Evolutionary conservation across 176 grass and related monocot species (phyloP), one percentile per base, ranked within the genome.

Genomic region (Pontederia crassipes): DNA sequence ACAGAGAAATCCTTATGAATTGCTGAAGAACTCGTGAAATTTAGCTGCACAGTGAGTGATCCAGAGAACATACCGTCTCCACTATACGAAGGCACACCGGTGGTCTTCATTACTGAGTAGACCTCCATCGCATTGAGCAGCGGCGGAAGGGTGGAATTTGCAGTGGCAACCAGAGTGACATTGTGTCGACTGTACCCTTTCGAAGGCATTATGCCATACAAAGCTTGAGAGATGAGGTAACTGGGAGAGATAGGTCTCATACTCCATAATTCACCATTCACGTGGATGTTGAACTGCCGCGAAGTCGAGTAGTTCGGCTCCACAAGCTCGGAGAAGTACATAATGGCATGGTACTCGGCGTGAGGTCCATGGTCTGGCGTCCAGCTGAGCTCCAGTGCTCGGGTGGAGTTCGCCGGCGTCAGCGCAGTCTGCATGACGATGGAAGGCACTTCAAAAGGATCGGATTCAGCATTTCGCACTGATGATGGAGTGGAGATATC

Each of bases 91-190:
- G 47, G 67, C 11, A 81, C 0, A 17, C 55, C 56, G 20, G 45
- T 11, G 13, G 60, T 68, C 57, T 70, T n/a, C 60, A 86, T 60
- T 40, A 69, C 47, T 2, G 70, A 66, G 69, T 85, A 90, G 6
- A 79, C 11, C 72, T 90, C 79, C 1, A 63, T 0, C 3, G 82
- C 87, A 46, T 82, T 90, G 62, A 90, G 65, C n/a, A 86, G 28
- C 0, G 87, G 87, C 20, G 87, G 87, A 46, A 80, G 51, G 28
- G 64, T 86, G 9, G 87, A 86, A 28, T 64, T 82, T 8, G 18
- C 12, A 0, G 87, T 85, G 52, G 74, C 62, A 3, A 57, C 67
- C 16, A 90, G 69, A 49, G 87, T 61, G 32, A 85, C 0, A 11
- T 64, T 71, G 64, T 81, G 85, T 0, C 0, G 10, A 11, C 1